Evolutionary conservation across 495 filamentous ascomycete genomes (phyloP).

Genomic region (Trypethelium eluteriae): DNA sequence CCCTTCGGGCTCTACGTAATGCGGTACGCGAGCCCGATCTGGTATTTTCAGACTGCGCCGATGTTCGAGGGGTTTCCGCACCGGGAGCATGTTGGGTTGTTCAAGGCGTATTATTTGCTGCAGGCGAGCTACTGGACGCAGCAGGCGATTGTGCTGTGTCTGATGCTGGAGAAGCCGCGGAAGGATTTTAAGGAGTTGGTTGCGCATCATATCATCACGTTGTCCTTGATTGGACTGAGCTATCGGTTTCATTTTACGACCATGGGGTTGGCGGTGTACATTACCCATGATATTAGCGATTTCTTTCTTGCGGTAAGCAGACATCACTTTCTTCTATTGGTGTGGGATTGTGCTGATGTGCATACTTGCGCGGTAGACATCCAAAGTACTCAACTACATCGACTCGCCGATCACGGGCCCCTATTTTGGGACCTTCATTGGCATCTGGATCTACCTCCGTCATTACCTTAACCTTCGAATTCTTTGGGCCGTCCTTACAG

Average conservation of each 20-base stretch:
- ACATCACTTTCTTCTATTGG: background rate
- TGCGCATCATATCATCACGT: conserved; percentile 84
- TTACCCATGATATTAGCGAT: conserved; percentile 91
- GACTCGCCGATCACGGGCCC: conserved; percentile 67
- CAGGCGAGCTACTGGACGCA: conserved; percentile 96
- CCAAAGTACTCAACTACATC: conserved; percentile 90
- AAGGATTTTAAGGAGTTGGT: conserved; percentile 97
- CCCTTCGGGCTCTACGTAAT: conserved; percentile 90
- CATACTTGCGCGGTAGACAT: conserved; percentile 51
- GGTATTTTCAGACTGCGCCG: conserved; percentile 90
- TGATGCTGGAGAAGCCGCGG: conserved; percentile 88
- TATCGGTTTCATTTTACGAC: conserved; percentile 98
- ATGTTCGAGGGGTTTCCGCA: conserved; percentile 95
- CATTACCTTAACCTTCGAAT: conserved; percentile 88
- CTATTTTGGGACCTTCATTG: conserved; percentile 79
- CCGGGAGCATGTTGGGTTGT: conserved; percentile 68
- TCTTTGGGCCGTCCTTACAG: conserved; percentile 72
- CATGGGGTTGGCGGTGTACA: conserved; percentile 94
- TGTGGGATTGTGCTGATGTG: background rate
- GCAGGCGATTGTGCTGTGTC: conserved; percentile 80
- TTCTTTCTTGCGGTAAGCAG: conserved; percentile 88
- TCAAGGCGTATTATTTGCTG: conserved; percentile 96
- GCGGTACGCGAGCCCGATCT: conserved; percentile 71
- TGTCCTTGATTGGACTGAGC: conserved; percentile 79
- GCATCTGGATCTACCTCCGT: conserved; percentile 83